Percentiles rank a stretch among this genome's conserved stretches.
These are phyloP conservation scores for Arthrobotrys iridis DNA, from an alignment of 2,329 filamentous ascomycete genomes.

Conservation along the genomic window DNA sequence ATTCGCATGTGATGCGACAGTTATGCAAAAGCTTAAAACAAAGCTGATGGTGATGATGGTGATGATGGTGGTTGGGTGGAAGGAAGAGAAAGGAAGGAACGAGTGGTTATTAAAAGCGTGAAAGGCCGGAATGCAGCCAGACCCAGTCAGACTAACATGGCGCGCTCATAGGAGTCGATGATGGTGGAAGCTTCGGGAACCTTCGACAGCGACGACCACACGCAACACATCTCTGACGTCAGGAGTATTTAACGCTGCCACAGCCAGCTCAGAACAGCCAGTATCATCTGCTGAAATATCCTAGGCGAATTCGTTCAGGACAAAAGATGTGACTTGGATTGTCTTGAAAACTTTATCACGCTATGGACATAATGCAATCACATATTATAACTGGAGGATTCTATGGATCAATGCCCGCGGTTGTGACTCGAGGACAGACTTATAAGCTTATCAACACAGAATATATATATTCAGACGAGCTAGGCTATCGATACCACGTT, in stretches of 20 bases:
- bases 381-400: too few species aligned
- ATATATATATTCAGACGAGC: too few species aligned
- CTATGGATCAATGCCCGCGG: too few species aligned
- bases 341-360: too few species aligned
- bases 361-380: too few species aligned
- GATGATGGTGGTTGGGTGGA: neutral
- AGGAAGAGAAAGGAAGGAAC: neutral
- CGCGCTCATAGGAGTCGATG: constrained; percentile 5
- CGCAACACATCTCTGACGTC: constrained; percentile 53
- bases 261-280: too few species aligned
- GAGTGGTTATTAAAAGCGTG: constrained; percentile 35
- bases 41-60: neutral
- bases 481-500: too few species aligned
- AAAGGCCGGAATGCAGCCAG: neutral
- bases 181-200: constrained; percentile 52
- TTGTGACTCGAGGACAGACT: too few species aligned
- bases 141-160: neutral
- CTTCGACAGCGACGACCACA: constrained; percentile 32
- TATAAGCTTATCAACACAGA: too few species aligned
- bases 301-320: too few species aligned
- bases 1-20: constrained; percentile 14
- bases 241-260: neutral
- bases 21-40: neutral
- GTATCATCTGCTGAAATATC: too few species aligned
- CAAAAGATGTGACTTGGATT: too few species aligned